These are phyloP conservation scores for Gnomoniopsis smithogilvyi DNA, from an alignment of 2,329 filamentous ascomycete species.

Conservation along the genomic window DNA sequence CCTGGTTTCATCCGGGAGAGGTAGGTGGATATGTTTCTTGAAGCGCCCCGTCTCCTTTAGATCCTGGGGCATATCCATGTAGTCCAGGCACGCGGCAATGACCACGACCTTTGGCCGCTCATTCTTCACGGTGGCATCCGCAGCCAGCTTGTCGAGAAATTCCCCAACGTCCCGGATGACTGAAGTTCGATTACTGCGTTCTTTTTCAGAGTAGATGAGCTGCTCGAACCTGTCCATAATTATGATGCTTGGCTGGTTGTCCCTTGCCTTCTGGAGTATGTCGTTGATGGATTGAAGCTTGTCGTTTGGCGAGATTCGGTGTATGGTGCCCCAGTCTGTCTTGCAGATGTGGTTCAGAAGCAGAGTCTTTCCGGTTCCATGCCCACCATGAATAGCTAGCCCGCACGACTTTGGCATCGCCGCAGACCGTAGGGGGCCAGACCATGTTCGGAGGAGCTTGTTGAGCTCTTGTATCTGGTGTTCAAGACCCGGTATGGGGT, in stretches of 20 bases:
- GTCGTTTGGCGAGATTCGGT: slow-evolving; percentile 54
- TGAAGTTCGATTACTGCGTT: slow-evolving; percentile 45
- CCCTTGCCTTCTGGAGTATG: slow-evolving; percentile 65
- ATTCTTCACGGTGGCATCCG: slow-evolving; percentile 32
- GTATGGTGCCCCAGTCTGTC: slow-evolving; percentile 68
- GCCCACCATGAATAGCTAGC: slow-evolving; percentile 75
- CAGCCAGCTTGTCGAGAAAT: slow-evolving; percentile 50
- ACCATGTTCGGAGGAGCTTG: slow-evolving; percentile 47
- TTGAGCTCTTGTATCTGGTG: slow-evolving; percentile 66
- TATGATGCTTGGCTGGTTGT: slow-evolving; percentile 71
- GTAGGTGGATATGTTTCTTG: slow-evolving; percentile 65
- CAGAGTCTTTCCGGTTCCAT: slow-evolving; percentile 80
- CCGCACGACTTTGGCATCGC: slow-evolving; percentile 45
- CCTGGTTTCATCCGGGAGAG: slow-evolving; percentile 69
- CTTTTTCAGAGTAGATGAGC: slow-evolving; percentile 55
- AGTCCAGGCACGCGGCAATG: slow-evolving; percentile 69
- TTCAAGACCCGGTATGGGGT: slow-evolving; percentile 65
- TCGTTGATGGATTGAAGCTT: slow-evolving; percentile 61
- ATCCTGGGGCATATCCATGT: slow-evolving; percentile 67
- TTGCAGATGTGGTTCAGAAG: slow-evolving; percentile 66
- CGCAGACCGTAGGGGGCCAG: slow-evolving; percentile 27
- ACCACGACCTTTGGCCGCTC: slow-evolving; percentile 62
- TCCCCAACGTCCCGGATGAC: slow-evolving; percentile 50
- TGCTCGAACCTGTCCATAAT: slow-evolving; percentile 75
- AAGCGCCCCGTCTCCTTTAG: slow-evolving; percentile 67